Percentiles rank a stretch among this genome's conserved stretches.
Conservation (phyloP, 2,329 filamentous ascomycete species). For the Hypoxylon sp. region DNA sequence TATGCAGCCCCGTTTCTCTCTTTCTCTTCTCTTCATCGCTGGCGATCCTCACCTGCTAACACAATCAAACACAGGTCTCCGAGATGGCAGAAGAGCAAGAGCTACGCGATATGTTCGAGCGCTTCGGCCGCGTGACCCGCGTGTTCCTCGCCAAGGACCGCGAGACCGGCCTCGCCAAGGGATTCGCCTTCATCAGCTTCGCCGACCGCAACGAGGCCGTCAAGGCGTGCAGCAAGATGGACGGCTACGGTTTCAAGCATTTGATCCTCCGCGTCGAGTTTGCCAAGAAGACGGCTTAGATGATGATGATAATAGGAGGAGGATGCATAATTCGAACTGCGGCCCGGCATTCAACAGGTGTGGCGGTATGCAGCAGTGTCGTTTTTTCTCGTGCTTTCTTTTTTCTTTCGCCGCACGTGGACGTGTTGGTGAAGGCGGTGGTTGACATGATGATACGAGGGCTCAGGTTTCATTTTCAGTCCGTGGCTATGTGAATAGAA, state of each 20-base stretch:
- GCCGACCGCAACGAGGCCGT: slow-evolving; percentile 89
- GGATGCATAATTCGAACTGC: too few species aligned
- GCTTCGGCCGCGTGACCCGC: slow-evolving; percentile 94
- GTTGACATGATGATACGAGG: too few species aligned
- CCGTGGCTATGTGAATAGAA: background rate
- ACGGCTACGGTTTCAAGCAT: slow-evolving; percentile 91
- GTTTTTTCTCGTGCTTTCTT: too few species aligned
- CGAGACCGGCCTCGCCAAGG: slow-evolving; percentile 95
- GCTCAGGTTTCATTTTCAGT: too few species aligned
- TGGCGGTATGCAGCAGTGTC: too few species aligned
- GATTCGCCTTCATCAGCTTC: slow-evolving; percentile 98
- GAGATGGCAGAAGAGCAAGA: slow-evolving; percentile 97
- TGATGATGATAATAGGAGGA: background rate
- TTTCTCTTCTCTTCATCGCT: slow-evolving; percentile 11
- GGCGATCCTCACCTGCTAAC: slow-evolving; percentile 13
- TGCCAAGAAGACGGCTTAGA: slow-evolving; percentile 73
- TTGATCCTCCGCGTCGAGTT: slow-evolving; percentile 88
- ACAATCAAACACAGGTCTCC: slow-evolving; percentile 70
- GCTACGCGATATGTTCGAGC: slow-evolving; percentile 96
- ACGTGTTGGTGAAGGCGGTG: too few species aligned
- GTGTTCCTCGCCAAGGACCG: slow-evolving; percentile 98
- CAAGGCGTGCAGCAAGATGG: slow-evolving; percentile 96
- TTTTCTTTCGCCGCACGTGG: too few species aligned
- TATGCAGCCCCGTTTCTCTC: slow-evolving; percentile 58
- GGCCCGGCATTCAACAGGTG: too few species aligned